Evolutionary conservation across 108 stramenopile genomes (phyloP).

Genomic region (Cyclotella distinguenda): DNA sequence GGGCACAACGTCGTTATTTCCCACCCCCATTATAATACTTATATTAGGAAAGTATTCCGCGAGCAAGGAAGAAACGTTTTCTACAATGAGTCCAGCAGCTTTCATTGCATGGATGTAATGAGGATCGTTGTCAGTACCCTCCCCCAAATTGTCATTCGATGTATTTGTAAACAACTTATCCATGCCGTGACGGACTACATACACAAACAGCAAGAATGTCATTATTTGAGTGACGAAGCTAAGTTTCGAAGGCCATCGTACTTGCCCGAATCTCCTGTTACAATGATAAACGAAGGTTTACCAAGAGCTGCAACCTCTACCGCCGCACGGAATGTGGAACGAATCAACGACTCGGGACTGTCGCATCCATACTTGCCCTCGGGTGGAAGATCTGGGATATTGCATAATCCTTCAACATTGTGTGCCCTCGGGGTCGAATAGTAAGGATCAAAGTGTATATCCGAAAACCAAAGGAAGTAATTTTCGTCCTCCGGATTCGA

Average conservation of each 20-base stretch:
- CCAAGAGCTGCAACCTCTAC: not conserved
- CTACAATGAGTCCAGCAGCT: conserved; percentile 28
- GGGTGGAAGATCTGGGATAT: conserved; percentile 9
- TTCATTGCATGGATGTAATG: conserved; percentile 25
- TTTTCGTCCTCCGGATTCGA: not conserved
- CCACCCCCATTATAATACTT: conserved; percentile 49
- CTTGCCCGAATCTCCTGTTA: conserved; percentile 57
- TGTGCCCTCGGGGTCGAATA: conserved; percentile 51
- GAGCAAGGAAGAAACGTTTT: conserved; percentile 1
- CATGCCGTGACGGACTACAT: conserved; percentile 28
- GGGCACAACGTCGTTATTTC: conserved; percentile 75
- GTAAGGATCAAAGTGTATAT: conserved; percentile 67
- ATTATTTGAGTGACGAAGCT: not conserved
- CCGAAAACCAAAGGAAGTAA: conserved; percentile 71
- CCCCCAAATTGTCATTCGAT: not conserved
- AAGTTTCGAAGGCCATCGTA: conserved; percentile 1
- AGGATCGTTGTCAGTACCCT: not conserved
- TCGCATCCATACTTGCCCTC: conserved; percentile 32
- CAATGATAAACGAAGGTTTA: conserved; percentile 40
- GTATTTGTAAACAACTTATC: conserved; percentile 10
- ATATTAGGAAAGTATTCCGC: conserved; percentile 14
- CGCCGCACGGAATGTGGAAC: conserved; percentile 17
- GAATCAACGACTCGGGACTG: conserved; percentile 27
- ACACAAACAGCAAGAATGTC: not conserved
- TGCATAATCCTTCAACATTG: conserved; percentile 4